Base-by-base conservation (phyloP, 2,329 filamentous ascomycete genomes). In the Fusarium fracticaudum region DNA sequence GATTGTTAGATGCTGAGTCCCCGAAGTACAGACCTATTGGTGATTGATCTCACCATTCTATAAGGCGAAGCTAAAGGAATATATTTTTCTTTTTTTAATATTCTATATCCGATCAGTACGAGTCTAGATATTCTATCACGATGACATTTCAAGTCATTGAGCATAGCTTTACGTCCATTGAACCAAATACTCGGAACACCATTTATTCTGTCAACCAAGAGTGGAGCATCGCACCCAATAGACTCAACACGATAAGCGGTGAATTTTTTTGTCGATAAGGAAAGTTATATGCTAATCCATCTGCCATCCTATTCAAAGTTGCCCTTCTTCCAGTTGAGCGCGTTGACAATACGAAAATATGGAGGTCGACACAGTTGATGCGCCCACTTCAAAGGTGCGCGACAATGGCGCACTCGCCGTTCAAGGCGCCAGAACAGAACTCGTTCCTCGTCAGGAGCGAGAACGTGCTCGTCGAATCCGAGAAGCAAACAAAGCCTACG, bases 401-500 rank as follows among this genome's bases (percentile, higher is more conserved):
- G 83, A 86, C 68, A 91, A 89, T 83, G 88, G 88, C 71, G 88
- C 89, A 17, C 82, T 88, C 33, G 81, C 84, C 15, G 84, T 90
- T 38, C 82, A 86, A 64, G 82, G 85, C 67, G 79, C 86, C 50
- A 84, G 88, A 63, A 87, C 87, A 38, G 85, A 89, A 72, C 85
- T 92, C 48, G 76, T 86, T 35, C 82, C 87, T 45, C 87, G 86
- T 72, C 79, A 85, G 64, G 88, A 90, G 78, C 83, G 85, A 66
- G 84, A 87, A 76, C 87, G 85, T 79, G 81, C 84, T 60, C 87
- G 86, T 67, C 87, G 88, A 47, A 80, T 87, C 69, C 87, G 87
- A 78, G 87, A 91, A 77, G 94, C 94, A 60, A 89, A 94, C 77
- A 89, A 91, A 78, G 88, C 88, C 62, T 99, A 99, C 84, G 96